Evolutionary conservation across 163 green algal genomes (phyloP).

Genomic region (Smithsoniella earleae): DNA sequence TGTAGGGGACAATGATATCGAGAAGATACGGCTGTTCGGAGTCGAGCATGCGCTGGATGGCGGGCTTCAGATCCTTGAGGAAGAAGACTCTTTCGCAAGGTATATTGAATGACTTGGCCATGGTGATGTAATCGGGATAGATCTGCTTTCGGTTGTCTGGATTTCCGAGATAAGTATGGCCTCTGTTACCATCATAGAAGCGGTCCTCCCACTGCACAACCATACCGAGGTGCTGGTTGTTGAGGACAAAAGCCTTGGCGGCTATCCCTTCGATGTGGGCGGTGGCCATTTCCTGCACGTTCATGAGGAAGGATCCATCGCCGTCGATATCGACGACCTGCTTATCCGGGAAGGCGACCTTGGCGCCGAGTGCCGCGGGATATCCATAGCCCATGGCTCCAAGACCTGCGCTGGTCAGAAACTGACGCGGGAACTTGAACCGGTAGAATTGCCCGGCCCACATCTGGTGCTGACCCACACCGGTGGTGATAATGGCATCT

Average conservation of each 20-base stretch:
- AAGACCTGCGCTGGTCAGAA: slow-evolving; percentile 72
- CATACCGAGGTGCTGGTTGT: slow-evolving; percentile 99
- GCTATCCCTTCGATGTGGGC: slow-evolving; percentile 80
- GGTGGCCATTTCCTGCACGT: slow-evolving; percentile 92
- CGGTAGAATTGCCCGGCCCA: slow-evolving; percentile 92
- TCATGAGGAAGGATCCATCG: slow-evolving; percentile 97
- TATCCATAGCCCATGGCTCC: slow-evolving; percentile 98
- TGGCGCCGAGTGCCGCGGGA: slow-evolving; percentile 80
- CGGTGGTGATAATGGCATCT: slow-evolving; percentile 90
- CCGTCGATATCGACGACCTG: slow-evolving; percentile 95
- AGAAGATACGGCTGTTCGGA: slow-evolving; percentile 91
- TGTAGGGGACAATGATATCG: slow-evolving; percentile 77
- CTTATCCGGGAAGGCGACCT: slow-evolving; percentile 55
- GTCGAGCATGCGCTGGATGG: slow-evolving; percentile 81
- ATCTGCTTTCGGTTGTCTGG: slow-evolving; percentile 77
- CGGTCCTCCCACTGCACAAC: slow-evolving; percentile 99
- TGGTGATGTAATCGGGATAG: slow-evolving; percentile 94
- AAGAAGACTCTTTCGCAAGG: slow-evolving; percentile 62
- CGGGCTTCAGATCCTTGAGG: slow-evolving; percentile 61
- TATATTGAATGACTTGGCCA: slow-evolving; percentile 80
- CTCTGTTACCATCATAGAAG: slow-evolving; percentile 99
- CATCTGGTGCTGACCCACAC: slow-evolving; percentile 99
- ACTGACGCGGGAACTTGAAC: slow-evolving; percentile 54
- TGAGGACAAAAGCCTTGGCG: slow-evolving; percentile 93
- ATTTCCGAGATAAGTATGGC: slow-evolving; percentile 93